These are phyloP conservation scores for Fusarium illudens DNA, from an alignment of 2,329 filamentous ascomycete genomes.

Conservation along the genomic window DNA sequence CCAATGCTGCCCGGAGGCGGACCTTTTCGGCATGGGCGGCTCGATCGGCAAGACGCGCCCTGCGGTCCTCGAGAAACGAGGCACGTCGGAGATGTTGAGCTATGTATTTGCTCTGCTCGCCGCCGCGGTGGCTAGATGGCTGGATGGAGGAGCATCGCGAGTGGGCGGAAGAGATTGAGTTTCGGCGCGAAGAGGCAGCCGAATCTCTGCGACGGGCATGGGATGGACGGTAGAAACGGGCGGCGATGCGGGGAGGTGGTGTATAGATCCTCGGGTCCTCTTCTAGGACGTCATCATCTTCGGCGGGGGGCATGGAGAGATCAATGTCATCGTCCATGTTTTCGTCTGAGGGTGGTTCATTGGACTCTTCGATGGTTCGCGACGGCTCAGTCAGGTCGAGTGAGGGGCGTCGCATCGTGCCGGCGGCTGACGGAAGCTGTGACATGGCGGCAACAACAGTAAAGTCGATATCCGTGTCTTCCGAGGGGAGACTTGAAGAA, in stretches of 20 bases:
- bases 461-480: not conserved
- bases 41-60: conserved; percentile 79
- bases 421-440: conserved; percentile 30
- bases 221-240: conserved; percentile 76
- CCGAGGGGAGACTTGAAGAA: not conserved
- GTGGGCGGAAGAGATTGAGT: conserved; percentile 80
- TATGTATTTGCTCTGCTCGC: conserved; percentile 78
- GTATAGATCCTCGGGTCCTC: conserved; percentile 56
- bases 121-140: conserved; percentile 58
- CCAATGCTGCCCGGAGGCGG: conserved; percentile 75
- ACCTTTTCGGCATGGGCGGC: conserved; percentile 87
- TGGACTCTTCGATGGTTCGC: conserved; percentile 51
- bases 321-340: conserved; percentile 47
- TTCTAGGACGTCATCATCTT: conserved; percentile 48
- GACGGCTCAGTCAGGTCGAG: conserved; percentile 53
- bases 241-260: conserved; percentile 79
- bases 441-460: conserved; percentile 16
- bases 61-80: conserved; percentile 82
- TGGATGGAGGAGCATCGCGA: conserved; percentile 71
- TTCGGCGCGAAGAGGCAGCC: conserved; percentile 79
- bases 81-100: conserved; percentile 82
- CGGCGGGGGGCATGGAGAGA: conserved; percentile 50
- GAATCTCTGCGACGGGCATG: conserved; percentile 77
- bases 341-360: conserved; percentile 43
- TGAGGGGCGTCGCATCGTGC: conserved; percentile 55